Evolutionary conservation across 495 filamentous ascomycete species (phyloP).

Genomic region (Neurospora africana): DNA sequence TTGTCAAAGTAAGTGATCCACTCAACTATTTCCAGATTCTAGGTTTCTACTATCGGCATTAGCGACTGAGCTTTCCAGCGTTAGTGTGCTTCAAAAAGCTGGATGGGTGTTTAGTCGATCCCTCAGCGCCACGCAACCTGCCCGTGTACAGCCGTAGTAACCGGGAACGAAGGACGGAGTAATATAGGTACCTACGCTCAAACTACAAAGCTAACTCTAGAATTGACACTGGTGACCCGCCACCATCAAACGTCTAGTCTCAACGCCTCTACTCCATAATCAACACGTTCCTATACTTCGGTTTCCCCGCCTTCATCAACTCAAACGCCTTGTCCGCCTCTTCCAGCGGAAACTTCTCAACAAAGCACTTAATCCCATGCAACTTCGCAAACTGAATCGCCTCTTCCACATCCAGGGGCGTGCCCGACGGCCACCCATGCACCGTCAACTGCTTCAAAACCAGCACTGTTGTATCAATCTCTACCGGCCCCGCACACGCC

Average conservation of each 20-base stretch:
- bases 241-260: neutral
- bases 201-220: neutral
- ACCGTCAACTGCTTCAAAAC: conserved; percentile 41
- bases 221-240: neutral
- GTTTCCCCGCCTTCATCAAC: conserved; percentile 33
- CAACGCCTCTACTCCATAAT: conserved; percentile 27
- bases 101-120: neutral
- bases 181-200: neutral
- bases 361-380: conserved; percentile 47
- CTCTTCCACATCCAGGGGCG: conserved; percentile 54
- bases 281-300: conserved; percentile 41
- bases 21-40: neutral
- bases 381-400: conserved; percentile 47
- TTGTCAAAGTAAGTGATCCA: neutral
- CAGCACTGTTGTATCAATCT: conserved; percentile 39
- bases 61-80: neutral
- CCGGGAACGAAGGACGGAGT: neutral
- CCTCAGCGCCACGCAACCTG: neutral
- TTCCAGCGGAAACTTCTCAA: conserved; percentile 49
- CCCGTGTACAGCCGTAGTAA: neutral
- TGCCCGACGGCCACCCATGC: conserved; percentile 50
- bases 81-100: neutral
- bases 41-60: neutral
- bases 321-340: conserved; percentile 43
- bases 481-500: conserved; percentile 41